Evolutionary conservation across 306 rosid species (phyloP).

Genomic region (Mimosa bimucronata): DNA sequence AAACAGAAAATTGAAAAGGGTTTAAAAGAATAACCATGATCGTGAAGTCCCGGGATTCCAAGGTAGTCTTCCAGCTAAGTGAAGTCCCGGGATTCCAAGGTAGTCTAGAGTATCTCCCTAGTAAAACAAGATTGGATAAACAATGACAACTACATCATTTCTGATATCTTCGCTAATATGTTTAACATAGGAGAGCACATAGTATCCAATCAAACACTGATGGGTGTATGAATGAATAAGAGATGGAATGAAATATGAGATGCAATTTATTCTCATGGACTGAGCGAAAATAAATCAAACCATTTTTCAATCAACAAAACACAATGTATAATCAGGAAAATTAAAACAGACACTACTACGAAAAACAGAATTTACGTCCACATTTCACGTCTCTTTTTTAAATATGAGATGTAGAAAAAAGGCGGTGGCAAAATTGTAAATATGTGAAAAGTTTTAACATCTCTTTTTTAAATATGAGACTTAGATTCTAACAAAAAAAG

Average conservation of each 20-base stretch:
- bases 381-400: no score
- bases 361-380: no score
- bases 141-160: slow-evolving; percentile 24
- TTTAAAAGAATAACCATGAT: slow-evolving; percentile 67
- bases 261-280: slow-evolving; percentile 30
- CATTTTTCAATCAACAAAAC: slow-evolving; percentile 28
- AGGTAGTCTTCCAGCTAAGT: slow-evolving; percentile 94
- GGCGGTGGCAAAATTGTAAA: no score
- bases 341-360: no score
- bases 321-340: neutral
- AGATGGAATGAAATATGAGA: neutral
- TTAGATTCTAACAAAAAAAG: no score
- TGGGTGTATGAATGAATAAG: neutral
- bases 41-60: no score
- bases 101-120: slow-evolving; percentile 96
- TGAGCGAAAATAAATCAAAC: slow-evolving; percentile 18
- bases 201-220: neutral
- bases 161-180: neutral
- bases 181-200: slow-evolving; percentile 1
- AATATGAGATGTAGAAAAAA: no score
- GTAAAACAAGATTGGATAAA: slow-evolving; percentile 17
- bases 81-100: slow-evolving; percentile 93
- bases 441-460: no score
- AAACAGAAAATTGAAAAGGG: slow-evolving; percentile 19
- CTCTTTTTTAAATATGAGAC: no score